Evolutionary conservation across 352 stramenopile genomes (phyloP), one percentile per base, ranked within the genome.

Genomic region (Pythium aquatile): DNA sequence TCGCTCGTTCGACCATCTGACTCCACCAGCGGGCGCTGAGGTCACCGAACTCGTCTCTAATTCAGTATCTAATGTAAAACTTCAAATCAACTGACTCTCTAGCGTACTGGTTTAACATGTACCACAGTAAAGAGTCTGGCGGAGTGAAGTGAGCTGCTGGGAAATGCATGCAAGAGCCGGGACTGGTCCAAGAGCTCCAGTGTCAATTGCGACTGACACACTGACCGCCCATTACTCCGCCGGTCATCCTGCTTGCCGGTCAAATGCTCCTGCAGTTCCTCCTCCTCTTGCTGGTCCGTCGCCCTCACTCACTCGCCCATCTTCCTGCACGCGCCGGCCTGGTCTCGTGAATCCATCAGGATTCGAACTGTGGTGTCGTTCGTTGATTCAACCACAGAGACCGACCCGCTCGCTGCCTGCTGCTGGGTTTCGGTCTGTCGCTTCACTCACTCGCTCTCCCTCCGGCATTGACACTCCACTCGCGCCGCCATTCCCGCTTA

Each of bases 1-100:
- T 52, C 58, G 58, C 57, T 5, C 10, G 9, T 1, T 24, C 28
- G 48, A 47, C 54, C 58, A 64, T 65, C 48, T 65, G 58, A 55
- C 37, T 61, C 26, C 17, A 51, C 55, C 13, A 52, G 55, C 40
- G 33, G 49, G 24, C 28, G 40, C 40, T 40, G 26, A 32, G 37
- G n/a, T 11, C 33, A 35, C 55, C 4, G 17, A 6, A 32, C 6
- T 6, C 1, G 2, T 29, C 3, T 14, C 9, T 54, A 54, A 61
- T 17, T 24, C 6, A 61, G 29, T 54, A n/a, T 1, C 29, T 52
- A 24, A 2, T 7, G 29, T 44, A 0, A 30, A 1, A n/a, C 39
- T 20, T 9, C 1, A 2, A 20, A 3, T 16, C 5, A 39, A 17
- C 35, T 24, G 32, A 28, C 17, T 51, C 44, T 29, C 1, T 13